Percentiles rank a stretch among this genome's conserved stretches.
Conservation (phyloP, 306 rosid genomes). For the Cicer judaicum region DNA sequence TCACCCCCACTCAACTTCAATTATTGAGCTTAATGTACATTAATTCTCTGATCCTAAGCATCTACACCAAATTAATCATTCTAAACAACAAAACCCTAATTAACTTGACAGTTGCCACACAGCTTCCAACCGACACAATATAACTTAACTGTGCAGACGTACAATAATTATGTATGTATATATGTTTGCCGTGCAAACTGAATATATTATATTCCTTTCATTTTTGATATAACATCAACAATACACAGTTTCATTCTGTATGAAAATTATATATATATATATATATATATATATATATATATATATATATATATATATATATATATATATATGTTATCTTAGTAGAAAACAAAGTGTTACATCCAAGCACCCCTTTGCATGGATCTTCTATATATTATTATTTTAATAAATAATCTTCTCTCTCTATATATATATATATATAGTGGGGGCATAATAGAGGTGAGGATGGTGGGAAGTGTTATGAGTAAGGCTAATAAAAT, state of each 20-base stretch:
- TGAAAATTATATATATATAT: background rate
- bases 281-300: conserved; percentile 44
- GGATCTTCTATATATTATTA: conserved; percentile 38
- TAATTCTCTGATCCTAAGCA: background rate
- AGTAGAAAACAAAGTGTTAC: conserved; percentile 27
- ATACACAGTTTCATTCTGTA: background rate
- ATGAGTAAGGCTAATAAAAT: conserved; percentile 26
- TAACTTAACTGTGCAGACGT: background rate
- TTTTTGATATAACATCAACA: background rate
- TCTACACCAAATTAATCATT: background rate
- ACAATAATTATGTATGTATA: background rate
- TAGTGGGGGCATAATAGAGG: conserved; percentile 43
- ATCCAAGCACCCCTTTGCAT: conserved; percentile 40
- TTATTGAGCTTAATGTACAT: background rate
- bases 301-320: conserved; percentile 41
- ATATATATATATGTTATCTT: conserved; percentile 38
- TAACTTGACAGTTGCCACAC: too few relatives aligned
- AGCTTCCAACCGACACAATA: background rate
- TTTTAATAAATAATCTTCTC: too few relatives aligned
- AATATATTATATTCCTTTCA: background rate
- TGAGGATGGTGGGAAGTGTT: conserved; percentile 37
- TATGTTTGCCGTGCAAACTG: background rate
- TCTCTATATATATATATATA: background rate
- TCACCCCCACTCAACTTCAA: conserved; percentile 9
- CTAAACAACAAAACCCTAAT: background rate